Percentiles rank a stretch among this genome's conserved stretches.
These are phyloP conservation scores for Scheffersomyces amazonensis DNA, from an alignment of 805 yeast species.

Conservation along the genomic window DNA sequence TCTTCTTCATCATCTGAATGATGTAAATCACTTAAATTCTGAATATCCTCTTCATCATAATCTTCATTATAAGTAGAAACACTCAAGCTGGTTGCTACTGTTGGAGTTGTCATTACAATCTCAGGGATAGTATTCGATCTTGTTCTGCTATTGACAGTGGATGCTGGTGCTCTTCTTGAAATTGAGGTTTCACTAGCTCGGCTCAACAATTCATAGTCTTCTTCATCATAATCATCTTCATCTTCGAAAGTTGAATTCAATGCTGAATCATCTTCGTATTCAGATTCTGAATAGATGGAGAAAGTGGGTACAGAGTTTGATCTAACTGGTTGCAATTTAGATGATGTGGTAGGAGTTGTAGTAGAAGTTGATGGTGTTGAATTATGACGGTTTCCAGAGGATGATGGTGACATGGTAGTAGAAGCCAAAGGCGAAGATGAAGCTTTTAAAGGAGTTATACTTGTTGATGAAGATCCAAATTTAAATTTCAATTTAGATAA, in stretches of 20 bases:
- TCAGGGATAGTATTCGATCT: not conserved
- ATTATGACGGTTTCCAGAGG: not conserved
- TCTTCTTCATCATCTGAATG: conserved; percentile 29
- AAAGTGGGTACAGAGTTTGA: conserved; percentile 8
- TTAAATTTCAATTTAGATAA: conserved; percentile 20
- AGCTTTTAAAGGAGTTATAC: not conserved
- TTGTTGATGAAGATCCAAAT: conserved; percentile 7
- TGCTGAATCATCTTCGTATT: conserved; percentile 9
- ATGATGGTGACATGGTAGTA: not conserved
- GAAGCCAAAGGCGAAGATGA: not conserved
- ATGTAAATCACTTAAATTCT: conserved; percentile 23
- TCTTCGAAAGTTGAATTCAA: conserved; percentile 4
- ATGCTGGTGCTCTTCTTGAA: not conserved
- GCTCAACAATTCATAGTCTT: conserved; percentile 6
- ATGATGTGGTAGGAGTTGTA: not conserved
- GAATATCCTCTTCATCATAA: conserved; percentile 22
- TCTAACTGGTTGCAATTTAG: not conserved
- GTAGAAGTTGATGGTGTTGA: not conserved
- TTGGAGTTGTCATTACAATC: not conserved
- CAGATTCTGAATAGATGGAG: conserved; percentile 1
- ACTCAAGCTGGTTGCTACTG: not conserved
- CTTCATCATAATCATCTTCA: conserved; percentile 18
- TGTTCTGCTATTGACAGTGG: not conserved
- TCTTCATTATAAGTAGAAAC: conserved; percentile 8
- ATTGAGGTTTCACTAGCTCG: not conserved